Conservation (phyloP, 305 asterid genomes). For the Lippia alba region DNA sequence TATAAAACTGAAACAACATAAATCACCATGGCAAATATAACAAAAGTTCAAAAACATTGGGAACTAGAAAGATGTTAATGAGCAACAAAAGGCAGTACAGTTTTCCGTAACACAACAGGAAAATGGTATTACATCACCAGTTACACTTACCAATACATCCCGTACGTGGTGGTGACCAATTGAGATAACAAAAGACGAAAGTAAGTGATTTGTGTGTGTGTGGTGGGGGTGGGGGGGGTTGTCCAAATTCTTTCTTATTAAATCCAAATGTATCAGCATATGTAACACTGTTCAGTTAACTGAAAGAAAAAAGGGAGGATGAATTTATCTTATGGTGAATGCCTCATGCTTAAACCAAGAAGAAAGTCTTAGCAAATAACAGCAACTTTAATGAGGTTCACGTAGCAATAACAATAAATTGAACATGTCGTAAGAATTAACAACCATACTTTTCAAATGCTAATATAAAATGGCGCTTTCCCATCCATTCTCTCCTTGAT, state of each 20-base stretch:
- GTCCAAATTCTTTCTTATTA: no score
- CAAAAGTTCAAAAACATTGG: not conserved
- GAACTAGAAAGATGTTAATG: constrained; percentile 3
- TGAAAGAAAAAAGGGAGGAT: not conserved
- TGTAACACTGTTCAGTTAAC: no score
- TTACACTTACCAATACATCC: no score
- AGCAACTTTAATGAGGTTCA: constrained; percentile 11
- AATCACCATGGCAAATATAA: constrained; percentile 3
- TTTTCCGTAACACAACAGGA: no score
- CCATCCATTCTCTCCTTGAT: constrained; percentile 98
- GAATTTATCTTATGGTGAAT: constrained; percentile 8
- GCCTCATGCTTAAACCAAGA: constrained; percentile 18
- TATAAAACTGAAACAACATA: constrained; percentile 8
- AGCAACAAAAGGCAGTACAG: not conserved
- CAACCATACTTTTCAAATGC: constrained; percentile 79
- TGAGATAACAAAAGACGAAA: no score
- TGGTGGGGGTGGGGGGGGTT: no score
- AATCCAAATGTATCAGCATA: no score
- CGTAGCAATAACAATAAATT: constrained; percentile 9
- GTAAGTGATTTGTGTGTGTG: no score
- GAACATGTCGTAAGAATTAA: constrained; percentile 19
- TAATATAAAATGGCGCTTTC: constrained; percentile 80
- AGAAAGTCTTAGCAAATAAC: constrained; percentile 17
- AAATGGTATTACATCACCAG: no score
- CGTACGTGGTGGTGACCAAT: no score